Evolutionary conservation across 2,329 filamentous ascomycete genomes (phyloP), one percentile per base, ranked within the genome.

Genomic region (Fusarium heterosporum): DNA sequence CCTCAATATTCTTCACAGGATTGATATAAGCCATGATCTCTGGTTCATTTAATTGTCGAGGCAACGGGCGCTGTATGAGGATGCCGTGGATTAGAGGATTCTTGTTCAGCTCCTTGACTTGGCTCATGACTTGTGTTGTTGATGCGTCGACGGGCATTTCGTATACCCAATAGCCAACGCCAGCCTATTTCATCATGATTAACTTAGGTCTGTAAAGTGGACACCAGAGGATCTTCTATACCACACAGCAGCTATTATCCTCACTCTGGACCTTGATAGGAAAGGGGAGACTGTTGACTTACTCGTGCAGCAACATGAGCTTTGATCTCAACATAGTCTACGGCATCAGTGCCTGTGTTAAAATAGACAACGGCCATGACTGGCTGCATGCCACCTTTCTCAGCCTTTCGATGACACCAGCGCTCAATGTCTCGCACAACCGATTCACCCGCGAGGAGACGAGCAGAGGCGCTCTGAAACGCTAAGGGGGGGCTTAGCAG

Each of bases 241-340:
- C 32, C 32, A 49, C 14, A 48, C 16, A 6, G 22, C 25, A 29
- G 25, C 22, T 40, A 40, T 30, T 30, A 25, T 49, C n/a, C 45
- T 26, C 8, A 26, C 14, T 28, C 14, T n/a, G 30, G 29, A 12
- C 17, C 1, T 22, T 42, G 16, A 6, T 28, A 10, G 22, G 40
- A 22, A 42, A 28, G 10, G 8, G 1, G 8, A 30, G 4, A 38
- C 17, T 19, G 25, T 8, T 26, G 8, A 54, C 51, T 40, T 54
- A 54, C 51, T 6, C 42, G 32, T 26, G 51, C 42, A 19, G 51
- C 51, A 19, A 54, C 42, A 7, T 54, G 51, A 10, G 51, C 51
- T 9, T 54, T 54, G 19, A 54, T 26, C 26, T 48, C 48, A 1
- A 54, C 51, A 13, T 54, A 54, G 9, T 54, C 26, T 8, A 54